Percentiles rank a stretch among this genome's conserved stretches.
Evolutionary conservation across 306 rosid species (phyloP).

Genomic region (Neltuma alba): DNA sequence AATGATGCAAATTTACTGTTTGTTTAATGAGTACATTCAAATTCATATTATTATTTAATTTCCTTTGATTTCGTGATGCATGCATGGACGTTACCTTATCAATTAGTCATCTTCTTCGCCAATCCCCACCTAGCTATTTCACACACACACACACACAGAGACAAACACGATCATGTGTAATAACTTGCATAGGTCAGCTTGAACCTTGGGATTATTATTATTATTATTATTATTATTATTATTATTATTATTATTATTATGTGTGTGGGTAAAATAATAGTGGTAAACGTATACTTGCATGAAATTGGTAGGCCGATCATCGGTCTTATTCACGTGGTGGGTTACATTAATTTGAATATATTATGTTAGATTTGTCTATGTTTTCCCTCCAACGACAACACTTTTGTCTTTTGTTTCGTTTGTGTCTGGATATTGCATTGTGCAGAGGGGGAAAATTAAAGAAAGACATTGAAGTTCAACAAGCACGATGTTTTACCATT

Average conservation of each 20-base stretch:
- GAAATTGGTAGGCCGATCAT: conserved; percentile 13
- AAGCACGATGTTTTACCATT: neutral
- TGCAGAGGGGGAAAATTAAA: neutral
- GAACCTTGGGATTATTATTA: neutral
- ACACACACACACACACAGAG: neutral
- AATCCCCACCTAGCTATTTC: neutral
- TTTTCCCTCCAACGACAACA: neutral
- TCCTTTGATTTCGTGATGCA: neutral
- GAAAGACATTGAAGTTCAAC: neutral
- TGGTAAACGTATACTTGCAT: neutral
- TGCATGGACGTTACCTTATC: neutral
- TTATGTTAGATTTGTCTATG: neutral
- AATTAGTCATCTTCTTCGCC: neutral
- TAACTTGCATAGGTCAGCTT: neutral
- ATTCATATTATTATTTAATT: neutral
- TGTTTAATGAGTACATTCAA: too few species aligned
- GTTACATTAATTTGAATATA: conserved; percentile 11
- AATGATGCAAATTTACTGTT: neutral
- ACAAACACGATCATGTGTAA: neutral
- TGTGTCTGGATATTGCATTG: neutral
- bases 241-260: too few species aligned
- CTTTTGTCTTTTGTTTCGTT: neutral
- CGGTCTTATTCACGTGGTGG: neutral
- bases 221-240: too few species aligned
- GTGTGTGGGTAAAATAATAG: neutral